Base-by-base conservation (phyloP, 345 rosid species). In the Ceriops tagal region DNA sequence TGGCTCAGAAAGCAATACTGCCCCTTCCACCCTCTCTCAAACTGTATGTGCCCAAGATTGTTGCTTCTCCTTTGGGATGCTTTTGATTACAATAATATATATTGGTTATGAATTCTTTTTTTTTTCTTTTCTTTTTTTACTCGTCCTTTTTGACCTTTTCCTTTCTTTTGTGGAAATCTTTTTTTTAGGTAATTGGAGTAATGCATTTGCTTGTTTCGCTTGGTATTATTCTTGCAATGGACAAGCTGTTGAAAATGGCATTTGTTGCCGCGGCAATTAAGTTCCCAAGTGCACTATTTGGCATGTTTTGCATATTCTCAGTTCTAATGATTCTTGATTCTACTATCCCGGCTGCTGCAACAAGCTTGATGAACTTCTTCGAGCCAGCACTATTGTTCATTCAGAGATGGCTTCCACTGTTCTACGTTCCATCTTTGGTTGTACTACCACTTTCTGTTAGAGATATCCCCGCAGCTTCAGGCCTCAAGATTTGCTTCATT, bases 381-480 rank as follows among this genome's bases (percentile, higher is more conserved):
- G 81, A 93, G 79, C 98, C 96, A 16, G 96, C 91, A 9, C 78
- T 93, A 68, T 28, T 88, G 58, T 93, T 93, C 79, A 91, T 93
- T 31, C 97, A 93, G 53, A 89, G 96, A 83, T 93, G 97, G 97
- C 92, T 93, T 73, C 98, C 98, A 0, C 74, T 91, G 89, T 93
- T 93, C 79, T 93, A 93, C 32, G 97, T 93, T 60, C 98, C 98
- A 39, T 89, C 91, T 21, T 80, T 93, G 67, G 98, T 93, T 16
- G 91, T 91, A 60, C 78, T 93, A 80, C 98, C 98, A 5, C 92
- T 93, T 58, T 87, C 97, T 37, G 91, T 91, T 64, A 84, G 81
- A 69, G 98, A 91, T 68, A 93, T 93, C 65, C 98, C 98, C 8
- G 86, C 98, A 6, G 92, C 96, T 80, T 91, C 98, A 0, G 98